A percentile compares a stretch with the other conserved stretches of the same genome.
phyloP scores from a whole-genome alignment of 768 basidiomycete genomes.

The Boletus eberwhitei region DNA sequence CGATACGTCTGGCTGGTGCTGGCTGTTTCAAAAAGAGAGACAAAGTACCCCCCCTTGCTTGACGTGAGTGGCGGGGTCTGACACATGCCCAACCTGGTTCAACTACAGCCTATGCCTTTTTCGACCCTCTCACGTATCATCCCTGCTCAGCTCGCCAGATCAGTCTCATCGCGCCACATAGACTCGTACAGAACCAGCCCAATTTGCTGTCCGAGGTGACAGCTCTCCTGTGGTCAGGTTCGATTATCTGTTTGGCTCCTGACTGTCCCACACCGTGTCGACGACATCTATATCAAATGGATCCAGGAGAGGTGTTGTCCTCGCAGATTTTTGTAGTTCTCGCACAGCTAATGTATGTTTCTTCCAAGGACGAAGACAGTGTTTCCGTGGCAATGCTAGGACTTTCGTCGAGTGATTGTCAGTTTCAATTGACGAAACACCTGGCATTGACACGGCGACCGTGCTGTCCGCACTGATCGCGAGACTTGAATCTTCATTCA shows the following conservation, averaged over 20 bases:
- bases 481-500: too few relatives aligned
- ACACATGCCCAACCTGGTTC: constrained; percentile 14
- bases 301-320: neutral
- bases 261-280: too few relatives aligned
- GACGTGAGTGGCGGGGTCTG: constrained; percentile 4
- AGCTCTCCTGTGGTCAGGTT: neutral
- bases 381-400: neutral
- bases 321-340: neutral
- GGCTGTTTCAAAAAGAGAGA: constrained; percentile 3
- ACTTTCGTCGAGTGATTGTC: too few relatives aligned
- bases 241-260: neutral
- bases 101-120: constrained; percentile 17
- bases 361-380: neutral
- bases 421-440: too few relatives aligned
- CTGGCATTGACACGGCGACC: too few relatives aligned
- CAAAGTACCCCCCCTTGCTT: neutral
- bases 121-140: neutral
- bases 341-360: neutral
- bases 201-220: neutral
- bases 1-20: neutral
- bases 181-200: neutral
- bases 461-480: too few relatives aligned
- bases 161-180: neutral
- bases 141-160: constrained; percentile 1
- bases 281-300: constrained; percentile 1